These are phyloP conservation scores for Thozetella sp. DNA, from an alignment of 495 filamentous ascomycete genomes.

Conservation along the genomic window DNA sequence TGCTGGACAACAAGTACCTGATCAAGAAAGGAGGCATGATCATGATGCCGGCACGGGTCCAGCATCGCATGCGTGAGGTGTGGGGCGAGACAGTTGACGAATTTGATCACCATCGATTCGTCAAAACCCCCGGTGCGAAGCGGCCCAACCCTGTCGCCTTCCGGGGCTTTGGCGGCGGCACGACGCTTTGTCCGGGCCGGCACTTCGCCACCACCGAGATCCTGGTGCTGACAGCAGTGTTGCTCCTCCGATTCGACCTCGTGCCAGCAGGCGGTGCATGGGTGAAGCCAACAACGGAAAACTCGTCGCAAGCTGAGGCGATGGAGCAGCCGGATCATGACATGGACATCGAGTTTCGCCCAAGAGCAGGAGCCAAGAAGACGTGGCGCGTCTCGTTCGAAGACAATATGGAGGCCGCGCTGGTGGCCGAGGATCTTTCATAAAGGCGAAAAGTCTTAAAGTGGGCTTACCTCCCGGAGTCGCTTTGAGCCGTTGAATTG, in stretches of 20 bases:
- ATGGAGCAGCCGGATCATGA: conserved; percentile 22
- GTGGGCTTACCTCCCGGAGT: too few species aligned
- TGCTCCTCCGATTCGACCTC: conserved; percentile 19
- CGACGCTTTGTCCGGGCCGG: conserved; percentile 28
- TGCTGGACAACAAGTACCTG: conserved; percentile 24
- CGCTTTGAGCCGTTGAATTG: too few species aligned
- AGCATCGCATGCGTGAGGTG: conserved; percentile 9
- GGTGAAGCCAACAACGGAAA: conserved; percentile 6
- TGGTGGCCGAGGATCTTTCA: background rate
- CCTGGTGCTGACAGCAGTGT: conserved; percentile 8
- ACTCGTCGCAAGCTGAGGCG: conserved; percentile 21
- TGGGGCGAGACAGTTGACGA: conserved; percentile 21
- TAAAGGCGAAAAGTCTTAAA: too few species aligned
- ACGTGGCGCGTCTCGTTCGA: background rate
- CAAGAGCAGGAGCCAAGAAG: conserved; percentile 8
- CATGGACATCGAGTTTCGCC: conserved; percentile 19
- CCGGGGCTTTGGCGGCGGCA: conserved; percentile 26
- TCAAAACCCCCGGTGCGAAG: background rate
- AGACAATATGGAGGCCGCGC: background rate
- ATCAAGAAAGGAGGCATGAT: conserved; percentile 25
- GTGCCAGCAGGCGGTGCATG: background rate
- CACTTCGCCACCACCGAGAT: conserved; percentile 29
- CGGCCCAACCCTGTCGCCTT: conserved; percentile 21
- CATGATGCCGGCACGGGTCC: conserved; percentile 12
- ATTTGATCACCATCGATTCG: conserved; percentile 23